Percentiles rank a stretch among this genome's conserved stretches.
These are phyloP conservation scores for Crotalaria pallida DNA, from an alignment of 306 rosid species.

Conservation along the genomic window DNA sequence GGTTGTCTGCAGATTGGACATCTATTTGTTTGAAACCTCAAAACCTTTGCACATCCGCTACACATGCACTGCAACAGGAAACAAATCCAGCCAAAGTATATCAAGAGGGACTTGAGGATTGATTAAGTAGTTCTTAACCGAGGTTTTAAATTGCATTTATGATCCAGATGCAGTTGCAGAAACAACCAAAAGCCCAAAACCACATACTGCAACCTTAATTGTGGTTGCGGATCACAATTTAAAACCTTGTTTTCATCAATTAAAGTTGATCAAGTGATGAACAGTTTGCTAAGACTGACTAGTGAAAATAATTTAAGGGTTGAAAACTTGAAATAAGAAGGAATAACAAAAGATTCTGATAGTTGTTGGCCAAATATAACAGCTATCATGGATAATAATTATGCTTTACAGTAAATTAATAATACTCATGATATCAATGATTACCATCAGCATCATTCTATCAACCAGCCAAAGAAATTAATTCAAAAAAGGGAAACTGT, in stretches of 20 bases:
- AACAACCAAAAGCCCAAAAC: no score
- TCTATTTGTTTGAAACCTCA: slow-evolving; percentile 80
- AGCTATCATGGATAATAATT: background rate
- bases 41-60: slow-evolving; percentile 83
- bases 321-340: background rate
- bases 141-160: no score
- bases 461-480: slow-evolving; percentile 1
- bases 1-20: slow-evolving; percentile 99
- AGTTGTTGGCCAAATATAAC: background rate
- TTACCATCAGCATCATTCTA: slow-evolving; percentile 3
- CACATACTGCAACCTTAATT: no score
- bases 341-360: background rate
- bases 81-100: slow-evolving; percentile 2
- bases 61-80: slow-evolving; percentile 82
- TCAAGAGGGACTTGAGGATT: background rate
- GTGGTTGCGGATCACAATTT: no score
- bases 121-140: background rate
- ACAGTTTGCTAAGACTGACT: background rate
- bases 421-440: background rate
- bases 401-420: background rate
- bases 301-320: background rate
- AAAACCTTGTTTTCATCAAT: background rate
- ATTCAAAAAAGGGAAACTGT: background rate
- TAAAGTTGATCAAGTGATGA: background rate
- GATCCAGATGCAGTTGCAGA: no score